Evolutionary conservation across 352 stramenopile genomes (phyloP).

Genomic region (Pythium sp.): DNA sequence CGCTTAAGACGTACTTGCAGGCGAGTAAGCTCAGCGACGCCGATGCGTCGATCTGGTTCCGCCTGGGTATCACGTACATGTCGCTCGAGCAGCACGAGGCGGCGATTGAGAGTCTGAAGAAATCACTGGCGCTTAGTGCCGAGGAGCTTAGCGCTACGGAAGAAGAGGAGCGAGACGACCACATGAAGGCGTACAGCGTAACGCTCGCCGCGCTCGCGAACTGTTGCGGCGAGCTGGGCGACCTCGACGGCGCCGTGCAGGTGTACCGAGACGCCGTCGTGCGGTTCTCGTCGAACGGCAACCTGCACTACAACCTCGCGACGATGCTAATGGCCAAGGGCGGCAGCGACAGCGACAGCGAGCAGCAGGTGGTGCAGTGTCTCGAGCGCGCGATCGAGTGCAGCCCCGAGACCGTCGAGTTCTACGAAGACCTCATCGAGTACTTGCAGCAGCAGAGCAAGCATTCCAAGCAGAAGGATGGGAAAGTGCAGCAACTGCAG

Average conservation of each 20-base stretch:
- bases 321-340: conserved; percentile 58
- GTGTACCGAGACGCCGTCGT: conserved; percentile 42
- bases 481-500: conserved; percentile 21
- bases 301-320: conserved; percentile 71
- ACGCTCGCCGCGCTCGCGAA: conserved; percentile 55
- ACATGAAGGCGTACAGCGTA: conserved; percentile 45
- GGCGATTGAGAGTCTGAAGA: conserved; percentile 36
- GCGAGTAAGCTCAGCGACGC: conserved; percentile 32
- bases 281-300: conserved; percentile 38
- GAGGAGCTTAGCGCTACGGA: conserved; percentile 19
- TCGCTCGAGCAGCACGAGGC: conserved; percentile 31
- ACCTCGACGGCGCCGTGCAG: conserved; percentile 43
- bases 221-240: conserved; percentile 46
- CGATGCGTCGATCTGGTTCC: conserved; percentile 59
- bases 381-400: conserved; percentile 46
- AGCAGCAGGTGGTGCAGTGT: conserved; percentile 8
- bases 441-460: conserved; percentile 32
- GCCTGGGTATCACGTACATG: conserved; percentile 36
- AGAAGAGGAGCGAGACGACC: conserved; percentile 15
- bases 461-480: conserved; percentile 21
- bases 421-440: conserved; percentile 47
- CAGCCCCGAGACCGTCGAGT: conserved; percentile 38
- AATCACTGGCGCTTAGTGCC: conserved; percentile 28
- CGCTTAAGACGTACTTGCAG: conserved; percentile 35
- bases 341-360: conserved; percentile 18